Base-by-base conservation (phyloP, 1,139 yeast genomes). In the Lizanozyma gosingica region DNA sequence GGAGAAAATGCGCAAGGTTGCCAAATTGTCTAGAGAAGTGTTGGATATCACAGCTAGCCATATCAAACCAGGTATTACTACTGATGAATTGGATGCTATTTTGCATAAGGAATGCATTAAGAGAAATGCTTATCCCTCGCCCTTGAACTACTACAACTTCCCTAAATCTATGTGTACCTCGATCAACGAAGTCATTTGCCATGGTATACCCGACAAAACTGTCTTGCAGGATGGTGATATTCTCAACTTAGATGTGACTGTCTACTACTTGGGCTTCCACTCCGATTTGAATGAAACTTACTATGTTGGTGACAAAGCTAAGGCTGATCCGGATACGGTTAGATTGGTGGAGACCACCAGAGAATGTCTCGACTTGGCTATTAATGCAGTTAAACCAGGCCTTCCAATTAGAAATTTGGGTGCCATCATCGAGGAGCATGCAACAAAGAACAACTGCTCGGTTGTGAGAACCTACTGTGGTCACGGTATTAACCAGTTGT, bases 281-380 rank as follows among this genome's bases (percentile, higher is more conserved):
- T 83, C 96, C 3, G 99, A 94, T 62, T 69, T 94, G 59, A 94
- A 94, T 60, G 98, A 92, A 62, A 94, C 98, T 1, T 92, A 90
- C 61, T 94, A 92, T 56, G 95, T 94, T 18, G 98, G 98, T 11
- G 96, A 87, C 41, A 83, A 84, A 60, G 88, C 95, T 36, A 79
- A 76, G 53, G 55, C 70, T 14, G 67, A 85, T 57, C 81, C 85
- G 35, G 95, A 87, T 44, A 71, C 78, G 15, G 92, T 92, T 40
- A 78, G 92, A 46, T 75, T 94, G 37, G 96, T 92, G 14, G 99
- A 94, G 61, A 92, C 98, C 29, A 80, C 97, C 1, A 77, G 98
- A 55, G 97, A 90, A 62, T 76, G 90, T 45, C 70, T 92, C 47
- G 94, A 88, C 48, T 60, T 76, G 53, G 96, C 97, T 33, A 90